Percentiles rank a stretch among this genome's conserved stretches.
Conservation (phyloP, 192 early-diverging fungal species). For the Podila epicladia region DNA sequence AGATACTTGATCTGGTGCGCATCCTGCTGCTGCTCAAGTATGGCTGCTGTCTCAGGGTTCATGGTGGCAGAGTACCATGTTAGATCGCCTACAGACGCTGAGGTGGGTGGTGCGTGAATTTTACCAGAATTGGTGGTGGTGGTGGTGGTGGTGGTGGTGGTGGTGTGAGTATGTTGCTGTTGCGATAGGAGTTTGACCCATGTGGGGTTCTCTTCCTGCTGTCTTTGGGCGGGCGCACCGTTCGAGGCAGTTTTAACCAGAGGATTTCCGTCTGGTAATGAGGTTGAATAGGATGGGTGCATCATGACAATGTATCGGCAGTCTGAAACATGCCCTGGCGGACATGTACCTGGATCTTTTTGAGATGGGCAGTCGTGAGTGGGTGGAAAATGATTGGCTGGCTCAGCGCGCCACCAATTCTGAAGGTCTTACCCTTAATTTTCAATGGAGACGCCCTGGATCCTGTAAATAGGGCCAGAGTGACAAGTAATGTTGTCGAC, state of each 20-base stretch:
- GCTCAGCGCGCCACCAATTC: no score
- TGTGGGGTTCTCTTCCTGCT: not conserved
- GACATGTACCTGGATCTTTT: not conserved
- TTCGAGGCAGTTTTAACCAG: constrained; percentile 4
- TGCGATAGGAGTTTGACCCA: constrained; percentile 23
- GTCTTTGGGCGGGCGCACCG: not conserved
- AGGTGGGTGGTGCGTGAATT: not conserved
- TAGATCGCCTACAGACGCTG: constrained; percentile 13
- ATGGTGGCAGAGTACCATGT: constrained; percentile 33
- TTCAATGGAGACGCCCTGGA: no score
- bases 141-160: not conserved
- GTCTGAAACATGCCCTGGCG: not conserved
- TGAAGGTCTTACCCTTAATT: no score
- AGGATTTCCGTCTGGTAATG: not conserved
- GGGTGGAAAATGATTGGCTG: no score
- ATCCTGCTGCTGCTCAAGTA: constrained; percentile 15
- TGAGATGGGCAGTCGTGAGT: no score
- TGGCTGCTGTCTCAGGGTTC: constrained; percentile 17
- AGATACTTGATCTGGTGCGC: constrained; percentile 31
- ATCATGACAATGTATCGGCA: constrained; percentile 49
- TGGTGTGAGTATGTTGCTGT: not conserved
- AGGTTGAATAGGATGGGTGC: constrained; percentile 11
- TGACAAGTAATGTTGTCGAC: no score
- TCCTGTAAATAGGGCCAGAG: no score
- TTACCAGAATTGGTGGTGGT: not conserved